These are phyloP conservation scores for Exophiala sideris DNA, from an alignment of 2,329 filamentous ascomycete species.

Conservation along the genomic window DNA sequence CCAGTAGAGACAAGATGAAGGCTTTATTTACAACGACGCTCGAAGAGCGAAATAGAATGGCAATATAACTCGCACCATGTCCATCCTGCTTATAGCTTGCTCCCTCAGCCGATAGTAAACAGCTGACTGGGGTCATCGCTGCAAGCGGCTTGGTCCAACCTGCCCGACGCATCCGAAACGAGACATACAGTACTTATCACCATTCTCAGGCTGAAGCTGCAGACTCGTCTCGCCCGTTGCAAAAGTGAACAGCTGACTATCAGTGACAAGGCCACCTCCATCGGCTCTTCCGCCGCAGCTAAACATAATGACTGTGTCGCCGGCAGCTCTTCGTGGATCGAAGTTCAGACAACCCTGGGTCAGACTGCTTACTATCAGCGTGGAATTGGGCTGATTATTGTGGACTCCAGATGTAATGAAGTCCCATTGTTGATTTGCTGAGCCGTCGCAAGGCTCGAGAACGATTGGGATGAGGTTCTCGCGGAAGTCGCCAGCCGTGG, in stretches of 20 bases:
- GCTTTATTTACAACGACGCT: too few relatives aligned
- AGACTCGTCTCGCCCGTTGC: slow-evolving; percentile 9
- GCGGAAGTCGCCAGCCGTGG: slow-evolving; percentile 16
- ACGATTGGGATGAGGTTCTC: slow-evolving; percentile 18
- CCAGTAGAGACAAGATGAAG: too few relatives aligned
- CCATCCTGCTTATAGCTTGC: too few relatives aligned
- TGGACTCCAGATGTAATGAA: slow-evolving; percentile 13
- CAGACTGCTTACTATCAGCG: slow-evolving; percentile 15
- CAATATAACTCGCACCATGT: too few relatives aligned
- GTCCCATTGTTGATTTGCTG: slow-evolving; percentile 11
- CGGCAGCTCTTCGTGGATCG: slow-evolving; percentile 13
- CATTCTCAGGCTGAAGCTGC: slow-evolving; percentile 14
- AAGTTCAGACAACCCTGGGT: slow-evolving; percentile 19
- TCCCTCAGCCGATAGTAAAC: slow-evolving; percentile 7
- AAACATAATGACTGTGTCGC: slow-evolving; percentile 18
- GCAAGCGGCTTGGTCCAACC: slow-evolving; percentile 14
- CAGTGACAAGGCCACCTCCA: slow-evolving; percentile 12
- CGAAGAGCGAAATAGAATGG: too few relatives aligned
- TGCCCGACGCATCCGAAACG: slow-evolving; percentile 6
- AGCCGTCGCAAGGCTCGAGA: slow-evolving; percentile 11
- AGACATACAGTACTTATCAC: slow-evolving; percentile 9
- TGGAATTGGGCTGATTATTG: slow-evolving; percentile 13
- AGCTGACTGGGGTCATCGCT: slow-evolving; percentile 10
- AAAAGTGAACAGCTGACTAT: slow-evolving; percentile 16
- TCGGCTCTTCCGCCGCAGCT: slow-evolving; percentile 18